Evolutionary conservation across 2,329 filamentous ascomycete genomes (phyloP).

Genomic region (Pseudocercospora eumusae): DNA sequence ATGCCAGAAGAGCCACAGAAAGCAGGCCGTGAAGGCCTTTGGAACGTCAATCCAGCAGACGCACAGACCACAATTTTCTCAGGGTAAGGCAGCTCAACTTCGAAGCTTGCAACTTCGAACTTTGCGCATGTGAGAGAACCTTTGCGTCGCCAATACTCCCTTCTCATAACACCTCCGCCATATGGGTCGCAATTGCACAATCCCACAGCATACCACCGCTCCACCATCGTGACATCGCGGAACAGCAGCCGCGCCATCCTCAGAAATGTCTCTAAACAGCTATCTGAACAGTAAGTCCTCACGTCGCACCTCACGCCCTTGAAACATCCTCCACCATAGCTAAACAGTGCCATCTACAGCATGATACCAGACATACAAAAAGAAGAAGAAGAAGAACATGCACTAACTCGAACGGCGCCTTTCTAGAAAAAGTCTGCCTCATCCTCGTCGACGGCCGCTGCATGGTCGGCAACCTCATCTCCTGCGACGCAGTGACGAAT

Average conservation of each 20-base stretch:
- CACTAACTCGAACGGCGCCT: background rate
- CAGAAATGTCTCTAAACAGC: conserved; percentile 28
- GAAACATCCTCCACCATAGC: background rate
- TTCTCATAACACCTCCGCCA: background rate
- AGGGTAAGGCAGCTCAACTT: background rate
- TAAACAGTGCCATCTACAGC: conserved; percentile 10
- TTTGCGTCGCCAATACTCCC: conserved; percentile 8
- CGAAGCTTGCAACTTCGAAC: background rate
- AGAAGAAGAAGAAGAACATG: background rate
- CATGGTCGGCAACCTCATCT: conserved; percentile 71
- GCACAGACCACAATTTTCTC: background rate
- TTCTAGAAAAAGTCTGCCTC: conserved; percentile 81
- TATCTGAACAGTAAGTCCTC: conserved; percentile 31
- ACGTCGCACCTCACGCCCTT: background rate
- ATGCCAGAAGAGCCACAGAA: conserved; percentile 3
- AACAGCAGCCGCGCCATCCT: background rate
- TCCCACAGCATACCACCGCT: background rate
- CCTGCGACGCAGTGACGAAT: conserved; percentile 90
- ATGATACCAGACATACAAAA: background rate
- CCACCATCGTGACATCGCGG: background rate
- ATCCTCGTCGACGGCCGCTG: conserved; percentile 91
- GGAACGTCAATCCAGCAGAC: background rate
- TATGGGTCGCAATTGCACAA: background rate
- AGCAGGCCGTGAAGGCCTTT: background rate
- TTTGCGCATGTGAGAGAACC: conserved; percentile 11